Evolutionary conservation across 179 eudicot genomes (phyloP), one percentile per base, ranked within the genome.

Genomic region (Beta lomatogona): DNA sequence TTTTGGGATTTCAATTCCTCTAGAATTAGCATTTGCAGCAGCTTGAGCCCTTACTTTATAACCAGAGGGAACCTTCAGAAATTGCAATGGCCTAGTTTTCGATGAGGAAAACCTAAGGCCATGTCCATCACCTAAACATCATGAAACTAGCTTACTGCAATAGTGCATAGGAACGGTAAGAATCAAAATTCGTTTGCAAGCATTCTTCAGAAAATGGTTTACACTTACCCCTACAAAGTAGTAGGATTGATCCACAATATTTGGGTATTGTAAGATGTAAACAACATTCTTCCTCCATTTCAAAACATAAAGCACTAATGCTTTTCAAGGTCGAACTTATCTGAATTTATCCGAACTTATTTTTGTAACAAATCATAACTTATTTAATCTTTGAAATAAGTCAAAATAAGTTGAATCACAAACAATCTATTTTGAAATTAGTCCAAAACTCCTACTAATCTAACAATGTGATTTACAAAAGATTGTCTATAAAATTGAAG

Each of bases 1-100:
- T 65, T 54, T 82, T 70, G 99, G 98, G 57, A 92, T 91, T 80
- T 91, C 91, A n/a, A 89, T 83, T 22, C 88, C 78, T 65, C 67
- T 79, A 76, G 79, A 77, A 81, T 67, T 46, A 68, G 83, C 85
- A 84, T 6, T 59, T 2, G 72, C 22, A 61, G 71, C n/a, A 58
- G 89, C 83, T 73, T 58, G 77, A 59, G 89, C 83, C 77, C 87
- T 83, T 50, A 89, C 85, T 81, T 71, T 78, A 76, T 11, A 82
- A 12, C 84, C 83, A 71, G 86, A 71, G 21, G 87, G 83, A 36
- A 86, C 77, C 80, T 88, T 90, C 82, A 84, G 73, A 63, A 63
- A 73, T 7, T 71, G 81, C 75, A 72, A 57, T 46, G 85, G 82
- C 58, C 84, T 78, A 19, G 63, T 69, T 75, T 84, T 88, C 61